Evolutionary conservation across 768 basidiomycete species (phyloP).

Genomic region (Pleurotus giganteus): DNA sequence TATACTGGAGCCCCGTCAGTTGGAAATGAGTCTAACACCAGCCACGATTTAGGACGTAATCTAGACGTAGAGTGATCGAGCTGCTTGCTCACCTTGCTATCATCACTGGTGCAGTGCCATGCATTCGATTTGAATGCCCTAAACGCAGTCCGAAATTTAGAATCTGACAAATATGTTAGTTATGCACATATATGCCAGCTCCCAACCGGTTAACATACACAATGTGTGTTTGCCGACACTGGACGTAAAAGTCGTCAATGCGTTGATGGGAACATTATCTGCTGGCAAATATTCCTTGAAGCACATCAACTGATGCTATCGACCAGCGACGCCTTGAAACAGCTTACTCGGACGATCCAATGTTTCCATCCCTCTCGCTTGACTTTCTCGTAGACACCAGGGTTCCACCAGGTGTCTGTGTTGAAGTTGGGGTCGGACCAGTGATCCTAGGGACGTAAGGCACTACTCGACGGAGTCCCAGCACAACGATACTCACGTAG

Average conservation of each 20-base stretch:
- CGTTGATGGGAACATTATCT: background rate
- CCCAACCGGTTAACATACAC: background rate
- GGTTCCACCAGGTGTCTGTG: conserved; percentile 1
- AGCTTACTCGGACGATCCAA: conserved; percentile 2
- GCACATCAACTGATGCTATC: background rate
- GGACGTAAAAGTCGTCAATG: background rate
- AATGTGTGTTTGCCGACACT: background rate
- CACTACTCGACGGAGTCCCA: background rate
- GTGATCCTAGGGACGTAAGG: background rate
- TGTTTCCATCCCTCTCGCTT: background rate
- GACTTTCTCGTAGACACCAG: conserved; percentile 2
- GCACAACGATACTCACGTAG: background rate
- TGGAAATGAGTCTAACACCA: background rate
- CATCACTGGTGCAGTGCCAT: background rate
- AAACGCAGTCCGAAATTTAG: background rate
- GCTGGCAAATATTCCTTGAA: conserved; percentile 1
- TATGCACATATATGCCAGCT: background rate
- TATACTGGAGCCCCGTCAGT: background rate
- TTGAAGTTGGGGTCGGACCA: background rate
- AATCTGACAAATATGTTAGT: background rate
- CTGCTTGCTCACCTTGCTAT: background rate
- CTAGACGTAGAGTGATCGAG: background rate
- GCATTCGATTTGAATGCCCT: background rate
- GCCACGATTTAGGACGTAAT: background rate
- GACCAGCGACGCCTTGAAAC: background rate